Evolutionary conservation across 2,329 filamentous ascomycete species (phyloP), one percentile per base, ranked within the genome.

Genomic region (Aureobasidium subglaciale): DNA sequence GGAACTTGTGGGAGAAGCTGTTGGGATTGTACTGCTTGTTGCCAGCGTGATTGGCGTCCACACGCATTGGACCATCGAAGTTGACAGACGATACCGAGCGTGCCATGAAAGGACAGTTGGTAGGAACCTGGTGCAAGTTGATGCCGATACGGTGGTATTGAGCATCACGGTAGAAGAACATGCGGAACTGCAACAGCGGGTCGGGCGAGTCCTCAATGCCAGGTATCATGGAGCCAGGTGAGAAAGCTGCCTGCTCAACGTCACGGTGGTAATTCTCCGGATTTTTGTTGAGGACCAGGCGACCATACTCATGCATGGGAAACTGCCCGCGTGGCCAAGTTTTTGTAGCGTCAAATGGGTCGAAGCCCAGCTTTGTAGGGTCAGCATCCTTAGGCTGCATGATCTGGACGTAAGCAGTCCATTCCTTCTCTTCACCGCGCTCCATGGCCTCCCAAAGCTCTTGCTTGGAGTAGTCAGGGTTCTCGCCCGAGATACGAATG

Each of bases 261-360:
- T 81, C 77, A 10, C 72, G 68, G 59, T 75, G 71, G 64, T 73
- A 80, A 64, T 78, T 76, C 58, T 78, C 75, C 0, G 76, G 76
- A 64, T 80, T 80, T 64, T 78, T 78, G 65, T 79, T 80, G 7
- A 81, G 66, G 0, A 76, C 72, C 1, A 80, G 67, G 15, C 71
- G 71, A 3, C 78, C 77, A 48, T 80, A 75, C 37, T 77, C 70
- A 18, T 73, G 69, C 68, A 77, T 72, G 2, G 75, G 77, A 59
- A 78, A 80, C 41, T 73, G 65, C 22, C 67, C 67, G 32, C 73
- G 67, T 1, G 75, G 76, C 77, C 77, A 80, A 53, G 79, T 70
- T 62, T 80, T 79, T 32, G 78, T 79, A 4, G 79, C 70, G 59
- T 80, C 77, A 58, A 80, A 78, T 7, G 75, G 72, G 52, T 80